These are phyloP conservation scores for Mycosphaerelloides madeirae DNA, from an alignment of 2,329 filamentous ascomycete species.

Conservation along the genomic window DNA sequence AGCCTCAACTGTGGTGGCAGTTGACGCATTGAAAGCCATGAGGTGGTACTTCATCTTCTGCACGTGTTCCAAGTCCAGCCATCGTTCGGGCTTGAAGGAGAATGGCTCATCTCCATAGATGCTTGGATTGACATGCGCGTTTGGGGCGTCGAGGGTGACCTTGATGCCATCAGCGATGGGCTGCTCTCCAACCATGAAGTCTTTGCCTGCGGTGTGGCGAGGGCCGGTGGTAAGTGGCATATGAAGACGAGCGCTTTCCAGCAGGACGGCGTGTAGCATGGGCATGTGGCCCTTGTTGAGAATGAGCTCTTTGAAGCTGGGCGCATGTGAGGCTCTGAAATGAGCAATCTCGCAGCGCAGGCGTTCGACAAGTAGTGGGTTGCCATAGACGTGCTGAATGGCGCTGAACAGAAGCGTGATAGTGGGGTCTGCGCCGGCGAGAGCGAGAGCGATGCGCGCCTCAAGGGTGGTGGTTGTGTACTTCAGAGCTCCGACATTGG, in stretches of 20 bases:
- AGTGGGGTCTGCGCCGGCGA: conserved; percentile 18
- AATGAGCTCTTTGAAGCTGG: conserved; percentile 13
- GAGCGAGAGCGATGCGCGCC: conserved; percentile 14
- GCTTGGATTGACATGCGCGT: conserved; percentile 7
- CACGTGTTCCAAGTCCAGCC: conserved; percentile 3
- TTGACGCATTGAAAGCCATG: neutral
- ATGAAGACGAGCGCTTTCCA: conserved; percentile 12
- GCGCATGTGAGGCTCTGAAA: conserved; percentile 1
- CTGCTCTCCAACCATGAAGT: neutral
- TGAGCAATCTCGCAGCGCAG: conserved; percentile 16
- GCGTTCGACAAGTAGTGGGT: conserved; percentile 11
- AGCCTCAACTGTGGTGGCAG: neutral
- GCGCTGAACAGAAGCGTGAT: conserved; percentile 14
- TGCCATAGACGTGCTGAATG: conserved; percentile 13
- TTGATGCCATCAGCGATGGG: conserved; percentile 6
- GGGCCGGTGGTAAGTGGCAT: conserved; percentile 6
- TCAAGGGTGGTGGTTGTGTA: conserved; percentile 1
- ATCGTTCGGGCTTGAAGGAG: conserved; percentile 3
- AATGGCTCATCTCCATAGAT: conserved; percentile 3
- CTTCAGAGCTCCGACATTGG: neutral
- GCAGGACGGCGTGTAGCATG: conserved; percentile 14
- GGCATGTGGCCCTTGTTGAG: conserved; percentile 8
- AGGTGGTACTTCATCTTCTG: neutral
- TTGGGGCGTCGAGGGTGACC: conserved; percentile 8
- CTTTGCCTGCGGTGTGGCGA: conserved; percentile 9